Evolutionary conservation across 2,329 filamentous ascomycete genomes (phyloP), one percentile per base, ranked within the genome.

Genomic region (Alternaria panax): DNA sequence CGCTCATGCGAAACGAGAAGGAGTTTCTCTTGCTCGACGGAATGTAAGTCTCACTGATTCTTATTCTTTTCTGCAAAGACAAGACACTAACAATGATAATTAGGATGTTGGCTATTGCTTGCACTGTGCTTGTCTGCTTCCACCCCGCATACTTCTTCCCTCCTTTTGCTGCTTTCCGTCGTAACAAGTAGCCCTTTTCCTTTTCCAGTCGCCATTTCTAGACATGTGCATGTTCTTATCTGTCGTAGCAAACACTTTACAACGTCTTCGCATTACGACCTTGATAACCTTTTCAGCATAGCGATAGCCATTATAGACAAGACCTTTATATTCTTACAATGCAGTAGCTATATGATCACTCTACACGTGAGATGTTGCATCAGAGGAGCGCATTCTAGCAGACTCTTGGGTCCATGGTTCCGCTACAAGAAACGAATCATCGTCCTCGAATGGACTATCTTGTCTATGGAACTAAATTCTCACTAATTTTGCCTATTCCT

Each of bases 11-110:
- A 57, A 70, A 83, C 41, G 77, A 84, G 64, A 66, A 69, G 8
- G 73, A 78, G 38, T 83, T 84, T 58, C 77, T 85, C 68, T 66
- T 81, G 7, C 69, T 85, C 3, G 83, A 85, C 58, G 82, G 83
- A 57, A 72, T 73, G 70, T 73, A 58, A 70, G 70, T 67, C 6
- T 2, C 18, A 8, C 3, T 18, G 12, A 14, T 24, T 4, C 3
- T 8, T 4, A 11, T 8, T 16, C 6, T 18, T 20, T 16, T 7
- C 27, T 0, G 1, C n/a, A 20, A 7, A 36, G 6, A 25, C 22
- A n/a, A 2, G 28, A 40, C 22, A 52, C 60, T 63, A 18, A 63
- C 45, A 30, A 41, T 9, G 12, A n/a, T 7, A n/a, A 11, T 12
- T 16, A 73, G 70, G 67, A 73, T 73, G 70, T 57, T 72, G 47